Evolutionary conservation across 306 rosid genomes (phyloP).

Genomic region (Cucurbita maxima): DNA sequence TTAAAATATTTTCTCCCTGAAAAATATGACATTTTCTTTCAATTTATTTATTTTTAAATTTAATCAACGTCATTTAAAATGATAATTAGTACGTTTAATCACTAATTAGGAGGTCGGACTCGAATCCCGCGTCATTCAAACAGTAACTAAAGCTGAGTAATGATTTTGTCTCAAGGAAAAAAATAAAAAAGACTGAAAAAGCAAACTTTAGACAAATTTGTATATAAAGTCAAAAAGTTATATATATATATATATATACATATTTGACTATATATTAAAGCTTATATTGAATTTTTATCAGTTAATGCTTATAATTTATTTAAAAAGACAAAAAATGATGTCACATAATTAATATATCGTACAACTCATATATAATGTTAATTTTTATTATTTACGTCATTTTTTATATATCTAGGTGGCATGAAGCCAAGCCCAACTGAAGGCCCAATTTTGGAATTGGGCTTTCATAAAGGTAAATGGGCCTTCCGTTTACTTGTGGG

Average conservation of each 20-base stretch:
- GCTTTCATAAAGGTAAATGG: background rate
- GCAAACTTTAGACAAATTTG: background rate
- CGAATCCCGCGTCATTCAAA: background rate
- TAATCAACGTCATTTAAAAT: too few relatives aligned
- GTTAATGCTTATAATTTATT: background rate
- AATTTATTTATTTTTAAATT: too few relatives aligned
- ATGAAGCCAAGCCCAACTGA: background rate
- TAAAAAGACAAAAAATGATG: background rate
- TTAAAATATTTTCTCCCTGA: too few relatives aligned
- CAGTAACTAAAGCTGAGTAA: background rate
- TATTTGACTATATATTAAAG: background rate
- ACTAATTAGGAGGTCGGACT: background rate
- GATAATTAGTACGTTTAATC: too few relatives aligned
- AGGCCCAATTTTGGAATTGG: background rate
- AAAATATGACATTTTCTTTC: too few relatives aligned
- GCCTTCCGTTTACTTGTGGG: too few relatives aligned
- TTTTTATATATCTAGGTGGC: too few relatives aligned
- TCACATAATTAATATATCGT: background rate
- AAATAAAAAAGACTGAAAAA: background rate
- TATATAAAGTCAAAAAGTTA: conserved; percentile 4
- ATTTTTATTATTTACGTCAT: background rate
- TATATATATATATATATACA: background rate
- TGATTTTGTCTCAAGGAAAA: background rate
- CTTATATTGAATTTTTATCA: background rate
- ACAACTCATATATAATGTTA: background rate